A percentile compares a stretch with the other conserved stretches of the same genome.
Evolutionary conservation across 768 basidiomycete genomes (phyloP).

Genomic region (Collybia nuda): DNA sequence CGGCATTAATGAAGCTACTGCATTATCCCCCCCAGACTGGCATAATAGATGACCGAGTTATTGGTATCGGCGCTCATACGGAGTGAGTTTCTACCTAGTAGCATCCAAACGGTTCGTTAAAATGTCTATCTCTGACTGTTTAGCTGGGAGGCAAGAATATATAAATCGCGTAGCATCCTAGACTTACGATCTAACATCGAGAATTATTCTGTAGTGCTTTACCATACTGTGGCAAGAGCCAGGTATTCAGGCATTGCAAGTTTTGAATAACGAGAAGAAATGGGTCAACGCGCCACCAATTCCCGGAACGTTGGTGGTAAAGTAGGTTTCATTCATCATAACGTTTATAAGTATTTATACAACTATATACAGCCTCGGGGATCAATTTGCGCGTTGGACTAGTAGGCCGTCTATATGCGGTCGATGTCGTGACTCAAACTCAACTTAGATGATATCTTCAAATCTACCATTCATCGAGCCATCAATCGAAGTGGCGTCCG

Average conservation of each 20-base stretch:
- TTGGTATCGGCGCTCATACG: slow-evolving; percentile 78
- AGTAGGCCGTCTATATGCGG: slow-evolving; percentile 44
- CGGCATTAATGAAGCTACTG: slow-evolving; percentile 79
- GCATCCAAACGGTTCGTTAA: not conserved
- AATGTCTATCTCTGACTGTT: not conserved
- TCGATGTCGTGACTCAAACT: not conserved
- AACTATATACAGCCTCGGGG: slow-evolving; percentile 68
- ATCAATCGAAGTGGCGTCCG: slow-evolving; percentile 69
- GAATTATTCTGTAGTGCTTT: slow-evolving; percentile 57
- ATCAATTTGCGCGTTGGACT: slow-evolving; percentile 88
- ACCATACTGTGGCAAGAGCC: slow-evolving; percentile 85
- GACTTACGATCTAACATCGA: not conserved
- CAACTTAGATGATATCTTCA: slow-evolving; percentile 78
- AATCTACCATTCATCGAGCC: slow-evolving; percentile 86
- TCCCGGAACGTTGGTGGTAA: slow-evolving; percentile 82
- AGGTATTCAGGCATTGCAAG: slow-evolving; percentile 73
- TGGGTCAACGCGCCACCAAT: slow-evolving; percentile 87
- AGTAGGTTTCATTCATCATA: slow-evolving; percentile 42
- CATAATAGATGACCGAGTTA: slow-evolving; percentile 46
- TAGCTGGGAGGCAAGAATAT: slow-evolving; percentile 51
- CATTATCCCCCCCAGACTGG: slow-evolving; percentile 69
- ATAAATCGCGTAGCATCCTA: too few species aligned
- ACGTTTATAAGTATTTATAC: not conserved
- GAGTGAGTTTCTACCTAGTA: slow-evolving; percentile 41
- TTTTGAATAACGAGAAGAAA: slow-evolving; percentile 69